Evolutionary conservation across 2,329 filamentous ascomycete species (phyloP), one percentile per base, ranked within the genome.

Genomic region (Calycina herbarum): DNA sequence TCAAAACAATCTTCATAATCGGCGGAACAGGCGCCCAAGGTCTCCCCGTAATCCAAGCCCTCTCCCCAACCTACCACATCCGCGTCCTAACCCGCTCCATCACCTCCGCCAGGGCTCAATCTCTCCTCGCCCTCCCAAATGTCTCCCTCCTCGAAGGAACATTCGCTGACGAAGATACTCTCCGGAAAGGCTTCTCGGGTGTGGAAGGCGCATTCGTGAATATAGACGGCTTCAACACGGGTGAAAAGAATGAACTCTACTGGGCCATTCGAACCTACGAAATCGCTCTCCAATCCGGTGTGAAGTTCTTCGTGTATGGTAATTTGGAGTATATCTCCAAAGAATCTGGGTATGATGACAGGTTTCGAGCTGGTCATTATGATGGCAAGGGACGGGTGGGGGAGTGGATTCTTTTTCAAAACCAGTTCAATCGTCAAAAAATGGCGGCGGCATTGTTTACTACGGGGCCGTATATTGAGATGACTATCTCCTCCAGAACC

Each of bases 11-110:
- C 65, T 75, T 78, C 69, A 68, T 84, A 59, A 77, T 85, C 56
- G 82, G 82, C 33, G 83, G 79, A 3, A 84, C 83, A 0, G 82
- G 82, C 3, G 83, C 82, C 48, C 83, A 85, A 72, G 82, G 82
- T 15, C 78, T 81, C 15, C 81, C 82, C 0, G 77, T 85, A 1
- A 74, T 83, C 61, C 74, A 77, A 38, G 78, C 78, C 29, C 78
- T 81, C 5, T 76, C 78, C 38, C 64, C 75, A 61, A 74, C 76
- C 58, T 85, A 85, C 74, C 70, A 74, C 33, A 76, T 82, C 65
- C 78, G 80, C 33, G 76, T 82, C 27, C 75, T 86, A 7, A 86
- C 83, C 1, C 79, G 83, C 8, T 77, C 84, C 69, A 64, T 77
- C 8, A 76, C 67, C 7, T 82, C 79, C 1, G 24, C 69, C 0